Evolutionary conservation across 2,329 filamentous ascomycete genomes (phyloP).

Genomic region (Aspergillus novofumigatus): DNA sequence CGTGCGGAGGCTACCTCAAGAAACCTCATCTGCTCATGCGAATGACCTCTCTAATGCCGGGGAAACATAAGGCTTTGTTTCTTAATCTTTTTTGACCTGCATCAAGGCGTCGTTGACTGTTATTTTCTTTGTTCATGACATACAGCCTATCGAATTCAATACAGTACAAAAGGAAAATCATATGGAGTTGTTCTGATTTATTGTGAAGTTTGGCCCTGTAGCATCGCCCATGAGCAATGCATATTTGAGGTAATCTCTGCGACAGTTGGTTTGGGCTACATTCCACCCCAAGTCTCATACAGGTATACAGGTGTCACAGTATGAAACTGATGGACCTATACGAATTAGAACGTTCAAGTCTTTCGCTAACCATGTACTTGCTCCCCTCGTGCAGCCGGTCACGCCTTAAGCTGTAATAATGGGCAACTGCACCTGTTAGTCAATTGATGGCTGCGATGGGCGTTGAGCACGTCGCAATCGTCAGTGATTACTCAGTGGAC

Average conservation of each 20-base stretch:
- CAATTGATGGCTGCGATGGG: not conserved
- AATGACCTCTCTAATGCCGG: not conserved
- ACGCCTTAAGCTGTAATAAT: not conserved
- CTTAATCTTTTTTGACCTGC: constrained; percentile 11
- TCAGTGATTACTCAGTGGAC: not conserved
- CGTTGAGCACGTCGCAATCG: not conserved
- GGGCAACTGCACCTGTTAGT: not conserved
- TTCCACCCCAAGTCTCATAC: not conserved
- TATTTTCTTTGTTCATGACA: not conserved
- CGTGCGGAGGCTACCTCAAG: not conserved
- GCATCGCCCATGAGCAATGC: no score
- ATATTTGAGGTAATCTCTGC: not conserved
- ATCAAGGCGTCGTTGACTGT: constrained; percentile 16
- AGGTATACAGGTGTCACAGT: not conserved
- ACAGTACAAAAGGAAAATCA: not conserved
- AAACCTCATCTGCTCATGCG: not conserved
- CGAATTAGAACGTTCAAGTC: not conserved
- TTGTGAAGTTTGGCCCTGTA: not conserved
- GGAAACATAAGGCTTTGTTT: constrained; percentile 5
- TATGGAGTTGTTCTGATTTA: not conserved
- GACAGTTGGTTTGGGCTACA: not conserved
- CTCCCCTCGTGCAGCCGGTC: not conserved
- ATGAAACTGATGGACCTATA: not conserved
- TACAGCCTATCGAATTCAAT: not conserved
- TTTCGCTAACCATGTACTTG: not conserved